Conservation (phyloP, 805 yeast genomes). For the Myxozyma mucilagina region DNA sequence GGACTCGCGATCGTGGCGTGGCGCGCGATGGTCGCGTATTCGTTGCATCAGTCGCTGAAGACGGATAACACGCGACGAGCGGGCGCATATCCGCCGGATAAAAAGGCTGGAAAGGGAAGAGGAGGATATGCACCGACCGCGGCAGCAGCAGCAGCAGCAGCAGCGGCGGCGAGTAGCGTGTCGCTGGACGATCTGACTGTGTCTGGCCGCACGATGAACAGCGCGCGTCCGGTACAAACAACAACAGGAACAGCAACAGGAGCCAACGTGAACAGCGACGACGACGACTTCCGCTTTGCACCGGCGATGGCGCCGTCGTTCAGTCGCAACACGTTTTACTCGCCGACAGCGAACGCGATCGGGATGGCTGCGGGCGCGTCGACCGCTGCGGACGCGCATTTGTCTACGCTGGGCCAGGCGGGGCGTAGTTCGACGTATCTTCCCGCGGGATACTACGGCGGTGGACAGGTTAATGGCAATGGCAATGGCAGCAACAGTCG, state of each 20-base stretch:
- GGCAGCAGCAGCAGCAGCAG: no score
- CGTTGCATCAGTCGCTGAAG: conserved; percentile 56
- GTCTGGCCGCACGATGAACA: conserved; percentile 18
- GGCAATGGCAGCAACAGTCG: no score
- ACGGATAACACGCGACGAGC: conserved; percentile 39
- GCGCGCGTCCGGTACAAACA: conserved; percentile 28
- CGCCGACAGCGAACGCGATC: conserved; percentile 64
- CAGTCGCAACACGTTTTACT: conserved; percentile 54
- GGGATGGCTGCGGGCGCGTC: conserved; percentile 19
- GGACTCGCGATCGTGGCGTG: conserved; percentile 53
- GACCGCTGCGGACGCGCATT: not conserved
- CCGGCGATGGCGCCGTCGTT: conserved; percentile 30
- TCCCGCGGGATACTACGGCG: conserved; percentile 30
- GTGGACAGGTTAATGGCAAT: no score
- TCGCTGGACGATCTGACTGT: conserved; percentile 28
- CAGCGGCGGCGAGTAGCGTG: conserved; percentile 17
- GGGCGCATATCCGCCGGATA: conserved; percentile 35
- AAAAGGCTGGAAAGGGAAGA: not conserved
- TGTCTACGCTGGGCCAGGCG: not conserved
- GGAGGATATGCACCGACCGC: conserved; percentile 31
- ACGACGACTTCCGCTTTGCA: no score
- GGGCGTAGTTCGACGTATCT: conserved; percentile 25
- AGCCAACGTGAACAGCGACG: no score
- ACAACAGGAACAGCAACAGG: no score
- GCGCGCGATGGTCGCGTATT: conserved; percentile 51